Evolutionary conservation across 148 eudicot genomes (phyloP).

Genomic region (Dianthus caryophyllus): DNA sequence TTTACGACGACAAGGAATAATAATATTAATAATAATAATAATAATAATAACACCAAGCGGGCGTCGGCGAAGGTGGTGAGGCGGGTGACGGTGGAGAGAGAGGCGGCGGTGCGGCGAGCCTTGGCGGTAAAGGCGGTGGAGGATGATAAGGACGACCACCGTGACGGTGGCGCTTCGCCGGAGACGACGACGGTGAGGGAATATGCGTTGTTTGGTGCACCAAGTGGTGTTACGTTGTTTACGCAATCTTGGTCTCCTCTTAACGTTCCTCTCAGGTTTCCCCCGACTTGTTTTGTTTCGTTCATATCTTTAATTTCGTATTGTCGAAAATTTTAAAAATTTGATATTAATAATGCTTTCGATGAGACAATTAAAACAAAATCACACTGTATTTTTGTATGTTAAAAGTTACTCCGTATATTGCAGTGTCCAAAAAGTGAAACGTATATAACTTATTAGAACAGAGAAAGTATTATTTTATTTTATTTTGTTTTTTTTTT

Average conservation of each 20-base stretch:
- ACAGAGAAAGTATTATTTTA: no score
- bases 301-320: background rate
- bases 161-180: no score
- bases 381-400: no score
- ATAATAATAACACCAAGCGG: background rate
- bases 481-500: no score
- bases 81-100: constrained; percentile 39
- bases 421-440: no score
- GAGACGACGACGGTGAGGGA: constrained; percentile 36
- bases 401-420: no score
- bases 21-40: no score
- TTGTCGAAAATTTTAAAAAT: background rate
- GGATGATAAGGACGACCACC: constrained; percentile 30
- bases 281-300: background rate
- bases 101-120: constrained; percentile 55
- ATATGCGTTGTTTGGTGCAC: constrained; percentile 39
- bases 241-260: constrained; percentile 78
- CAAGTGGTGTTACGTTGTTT: constrained; percentile 55
- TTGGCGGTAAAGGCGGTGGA: constrained; percentile 54
- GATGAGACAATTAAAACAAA: no score
- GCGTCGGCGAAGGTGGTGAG: constrained; percentile 29
- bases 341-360: no score
- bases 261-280: constrained; percentile 38
- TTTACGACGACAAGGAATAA: no score
- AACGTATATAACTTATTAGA: no score